These are phyloP conservation scores for Starmerella riodocensis DNA, from an alignment of 805 yeast genomes.

Conservation along the genomic window DNA sequence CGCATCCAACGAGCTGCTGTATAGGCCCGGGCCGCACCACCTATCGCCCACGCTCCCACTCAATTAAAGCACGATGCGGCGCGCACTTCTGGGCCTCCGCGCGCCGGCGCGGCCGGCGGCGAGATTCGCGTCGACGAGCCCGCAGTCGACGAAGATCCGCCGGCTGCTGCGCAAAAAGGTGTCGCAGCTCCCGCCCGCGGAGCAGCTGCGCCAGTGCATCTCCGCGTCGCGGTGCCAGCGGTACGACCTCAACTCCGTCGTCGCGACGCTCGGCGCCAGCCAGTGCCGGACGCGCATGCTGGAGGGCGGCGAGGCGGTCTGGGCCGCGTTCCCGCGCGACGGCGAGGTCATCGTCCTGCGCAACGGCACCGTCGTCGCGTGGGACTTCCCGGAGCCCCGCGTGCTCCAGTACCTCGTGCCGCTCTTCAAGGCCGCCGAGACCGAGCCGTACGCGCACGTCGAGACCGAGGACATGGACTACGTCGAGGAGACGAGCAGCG, in stretches of 20 bases:
- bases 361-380: conserved; percentile 70
- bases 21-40: no score
- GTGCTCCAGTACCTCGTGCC: conserved; percentile 34
- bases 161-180: conserved; percentile 14
- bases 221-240: conserved; percentile 61
- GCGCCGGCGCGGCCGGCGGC: neutral
- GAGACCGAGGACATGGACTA: conserved; percentile 86
- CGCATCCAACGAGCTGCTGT: no score
- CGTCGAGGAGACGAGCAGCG: conserved; percentile 33
- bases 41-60: no score
- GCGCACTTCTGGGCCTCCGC: no score
- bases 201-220: conserved; percentile 36
- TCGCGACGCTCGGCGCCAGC: conserved; percentile 23
- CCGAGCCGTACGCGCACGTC: conserved; percentile 34
- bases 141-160: conserved; percentile 17
- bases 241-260: conserved; percentile 39
- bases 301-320: conserved; percentile 36
- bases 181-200: conserved; percentile 12
- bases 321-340: conserved; percentile 43
- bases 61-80: no score
- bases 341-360: conserved; percentile 49
- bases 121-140: conserved; percentile 10
- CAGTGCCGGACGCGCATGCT: conserved; percentile 30
- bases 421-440: conserved; percentile 36
- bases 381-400: conserved; percentile 59